Base-by-base conservation (phyloP, 129 eudicot species). In the Cynara cardunculus region DNA sequence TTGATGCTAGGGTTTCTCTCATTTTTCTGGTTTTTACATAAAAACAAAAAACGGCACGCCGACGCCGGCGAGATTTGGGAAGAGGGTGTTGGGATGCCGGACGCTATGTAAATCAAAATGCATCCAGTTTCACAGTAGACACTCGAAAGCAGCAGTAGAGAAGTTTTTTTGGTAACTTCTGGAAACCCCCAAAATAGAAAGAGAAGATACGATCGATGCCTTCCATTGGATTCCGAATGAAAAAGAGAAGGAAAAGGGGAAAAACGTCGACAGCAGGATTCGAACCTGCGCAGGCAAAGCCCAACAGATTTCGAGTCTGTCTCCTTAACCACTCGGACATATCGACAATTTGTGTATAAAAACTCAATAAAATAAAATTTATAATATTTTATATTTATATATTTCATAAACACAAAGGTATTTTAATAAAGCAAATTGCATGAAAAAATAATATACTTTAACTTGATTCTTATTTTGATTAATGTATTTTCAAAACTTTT, bases 251-350 rank as follows among this genome's bases (percentile, higher is more conserved):
- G 11, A 14, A 75, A 49, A 16, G 46, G 9, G n/a, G n/a, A 32
- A 34, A 16, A 35, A 19, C 97, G 92, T 89, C 97, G 85, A 88
- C 97, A 89, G 94, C 92, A 91, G 97, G 97, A 89, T 91, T 91
- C 93, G 97, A 91, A 91, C 94, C 94, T 91, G 97, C 97, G 97
- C 97, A 88, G 94, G 89, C 97, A 86, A 85, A 87, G 92, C 97
- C 94, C 92, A 92, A 89, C 94, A 92, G 94, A 92, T 89, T 92
- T 92, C 94, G 92, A 92, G 94, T 92, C 94, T 92, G 92, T 92
- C 97, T 92, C 94, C 97, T 92, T 92, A 92, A 92, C 92, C 97
- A 91, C 97, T 91, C 97, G 94, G 97, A 91, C 97, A 91, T 91
- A 87, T 89, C 86, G 92, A 91, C 87, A 0, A 56, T 56, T 56